Evolutionary conservation across 1,284 basidiomycete species (phyloP), one percentile per base, ranked within the genome.

Genomic region (Vanrija sp.): DNA sequence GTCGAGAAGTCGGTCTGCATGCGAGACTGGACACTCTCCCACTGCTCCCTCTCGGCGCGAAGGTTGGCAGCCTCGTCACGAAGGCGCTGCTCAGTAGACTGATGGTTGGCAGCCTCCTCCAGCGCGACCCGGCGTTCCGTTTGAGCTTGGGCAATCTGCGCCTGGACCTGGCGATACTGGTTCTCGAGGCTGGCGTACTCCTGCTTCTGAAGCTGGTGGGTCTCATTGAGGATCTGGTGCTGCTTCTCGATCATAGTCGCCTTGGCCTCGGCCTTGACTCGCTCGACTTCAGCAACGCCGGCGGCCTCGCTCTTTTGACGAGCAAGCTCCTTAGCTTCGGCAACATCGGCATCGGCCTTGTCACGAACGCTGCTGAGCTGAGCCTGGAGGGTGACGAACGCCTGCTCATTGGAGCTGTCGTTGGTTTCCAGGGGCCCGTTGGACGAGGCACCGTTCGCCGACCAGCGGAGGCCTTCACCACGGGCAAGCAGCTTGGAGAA

Each of bases 21-120:
- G 15, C 91, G 84, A 38, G 66, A 69, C 80, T 94, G 88, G 15
- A 87, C 81, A 59, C 83, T 84, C 89, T 79, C 88, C 87, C 87
- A 91, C 41, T 93, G 87, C 65, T 86, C 87, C 79, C 90, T 92
- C 80, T 97, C 94, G 0, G 91, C 90, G 25, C 86, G 83, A 27
- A 95, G 81, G 64, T 88, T 91, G 1, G 89, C 86, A 56, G 81
- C 83, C 66, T 96, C 92, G 61, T 88, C 90, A 6, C 89, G 84
- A 37, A 90, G 77, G 54, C 87, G 84, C 55, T 92, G 88, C 24
- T 85, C 81, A 80, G 78, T 83, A 81, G 74, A 75, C 58, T 78
- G 75, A 48, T 77, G 74, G 2, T 73, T 63, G 3, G 71, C 67
- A 15, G 75, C 66, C 49, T 79, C 63, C 47, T 74, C 70, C n/a